phyloP scores from a whole-genome alignment of 2,329 filamentous ascomycete genomes.

The Apiospora saccharicola region DNA sequence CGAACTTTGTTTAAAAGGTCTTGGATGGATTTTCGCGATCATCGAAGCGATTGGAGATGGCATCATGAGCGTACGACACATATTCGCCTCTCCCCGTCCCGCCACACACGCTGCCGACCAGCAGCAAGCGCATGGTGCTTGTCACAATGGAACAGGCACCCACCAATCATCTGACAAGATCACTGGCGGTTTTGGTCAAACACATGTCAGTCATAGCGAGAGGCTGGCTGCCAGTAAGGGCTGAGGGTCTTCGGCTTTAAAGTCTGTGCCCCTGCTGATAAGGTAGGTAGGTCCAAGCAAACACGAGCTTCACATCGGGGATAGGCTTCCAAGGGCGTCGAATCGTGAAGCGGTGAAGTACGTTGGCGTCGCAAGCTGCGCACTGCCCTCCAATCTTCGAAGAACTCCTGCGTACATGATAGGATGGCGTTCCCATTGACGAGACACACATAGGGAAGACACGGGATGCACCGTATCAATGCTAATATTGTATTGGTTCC shows the following conservation, averaged over 20 bases:
- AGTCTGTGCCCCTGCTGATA: neutral
- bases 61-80: neutral
- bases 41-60: neutral
- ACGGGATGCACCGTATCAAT: too few species aligned
- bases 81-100: neutral
- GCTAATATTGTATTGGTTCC: neutral
- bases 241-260: too few species aligned
- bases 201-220: too few species aligned
- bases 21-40: too few species aligned
- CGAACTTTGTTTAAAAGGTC: too few species aligned
- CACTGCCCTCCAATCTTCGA: neutral
- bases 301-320: neutral
- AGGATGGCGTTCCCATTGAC: neutral
- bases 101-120: neutral
- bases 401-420: neutral
- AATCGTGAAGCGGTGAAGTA: neutral
- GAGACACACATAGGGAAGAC: too few species aligned
- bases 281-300: neutral
- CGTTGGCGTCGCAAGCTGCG: neutral
- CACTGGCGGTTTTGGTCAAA: too few species aligned
- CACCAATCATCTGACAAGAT: neutral
- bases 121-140: too few species aligned
- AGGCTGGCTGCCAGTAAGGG: too few species aligned
- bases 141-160: neutral
- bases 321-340: neutral